phyloP scores from a whole-genome alignment of 306 rosid species.

The Cicer chorassanicum region DNA sequence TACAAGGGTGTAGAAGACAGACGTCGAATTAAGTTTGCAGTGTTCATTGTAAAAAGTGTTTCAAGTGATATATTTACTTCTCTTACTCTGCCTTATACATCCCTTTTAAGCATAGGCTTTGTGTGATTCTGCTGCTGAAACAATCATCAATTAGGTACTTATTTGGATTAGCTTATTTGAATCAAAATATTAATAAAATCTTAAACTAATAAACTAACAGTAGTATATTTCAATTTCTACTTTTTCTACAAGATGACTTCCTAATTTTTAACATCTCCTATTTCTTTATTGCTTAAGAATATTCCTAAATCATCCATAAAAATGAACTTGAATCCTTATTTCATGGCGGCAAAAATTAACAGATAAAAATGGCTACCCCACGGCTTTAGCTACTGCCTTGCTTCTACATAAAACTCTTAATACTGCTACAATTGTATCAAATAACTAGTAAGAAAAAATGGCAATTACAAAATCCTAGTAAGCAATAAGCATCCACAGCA shows the following conservation, averaged over 20 bases:
- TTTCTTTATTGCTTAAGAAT: neutral
- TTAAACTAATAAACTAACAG: neutral
- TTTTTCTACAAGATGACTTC: neutral
- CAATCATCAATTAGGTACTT: constrained; percentile 14
- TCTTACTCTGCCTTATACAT: neutral
- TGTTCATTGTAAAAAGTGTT: neutral
- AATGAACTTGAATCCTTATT: neutral
- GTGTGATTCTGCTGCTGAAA: neutral
- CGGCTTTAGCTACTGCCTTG: neutral
- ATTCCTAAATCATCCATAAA: neutral
- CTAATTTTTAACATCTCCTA: neutral
- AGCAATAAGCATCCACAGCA: neutral
- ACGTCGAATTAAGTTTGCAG: neutral
- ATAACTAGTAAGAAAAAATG: neutral
- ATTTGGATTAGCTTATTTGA: neutral
- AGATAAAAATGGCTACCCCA: neutral
- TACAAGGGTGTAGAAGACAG: neutral
- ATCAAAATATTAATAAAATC: neutral
- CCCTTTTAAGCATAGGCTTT: neutral
- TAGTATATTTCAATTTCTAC: neutral
- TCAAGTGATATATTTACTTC: constrained; percentile 7
- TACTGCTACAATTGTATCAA: neutral
- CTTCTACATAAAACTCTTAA: constrained; percentile 15
- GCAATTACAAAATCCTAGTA: neutral
- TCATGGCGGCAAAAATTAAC: neutral